Conservation (phyloP, 768 basidiomycete genomes). For the Artomyces pyxidatus region DNA sequence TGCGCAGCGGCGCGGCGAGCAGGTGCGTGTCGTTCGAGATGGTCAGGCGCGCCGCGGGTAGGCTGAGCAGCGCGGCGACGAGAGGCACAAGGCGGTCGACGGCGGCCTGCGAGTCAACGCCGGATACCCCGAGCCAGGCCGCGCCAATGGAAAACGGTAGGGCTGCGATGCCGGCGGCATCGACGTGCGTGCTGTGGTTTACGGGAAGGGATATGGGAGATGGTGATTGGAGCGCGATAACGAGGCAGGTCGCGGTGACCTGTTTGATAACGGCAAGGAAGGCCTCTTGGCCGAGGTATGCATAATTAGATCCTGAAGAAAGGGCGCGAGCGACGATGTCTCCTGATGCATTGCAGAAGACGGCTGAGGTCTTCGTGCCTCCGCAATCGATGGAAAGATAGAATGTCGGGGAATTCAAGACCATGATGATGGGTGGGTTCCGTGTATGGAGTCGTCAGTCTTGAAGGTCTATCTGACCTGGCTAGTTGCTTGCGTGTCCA, state of each 20-base stretch:
- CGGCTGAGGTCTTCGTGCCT: constrained; percentile 80
- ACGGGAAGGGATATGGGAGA: constrained; percentile 6
- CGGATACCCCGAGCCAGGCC: constrained; percentile 81
- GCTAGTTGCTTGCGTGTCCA: too few species aligned
- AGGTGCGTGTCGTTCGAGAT: constrained; percentile 82
- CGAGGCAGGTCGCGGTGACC: constrained; percentile 48
- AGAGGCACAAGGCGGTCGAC: constrained; percentile 45
- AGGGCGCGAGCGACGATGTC: constrained; percentile 56
- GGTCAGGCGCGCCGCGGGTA: constrained; percentile 45
- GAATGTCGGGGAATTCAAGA: constrained; percentile 25
- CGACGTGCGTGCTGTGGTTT: not conserved
- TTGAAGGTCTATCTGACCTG: too few species aligned
- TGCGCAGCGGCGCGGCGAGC: constrained; percentile 68
- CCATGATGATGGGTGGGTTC: constrained; percentile 31
- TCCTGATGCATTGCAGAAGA: constrained; percentile 51
- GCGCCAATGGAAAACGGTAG: constrained; percentile 42
- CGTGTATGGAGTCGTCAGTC: not conserved
- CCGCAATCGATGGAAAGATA: constrained; percentile 85
- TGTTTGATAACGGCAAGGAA: constrained; percentile 47
- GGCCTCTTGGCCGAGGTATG: constrained; percentile 59
- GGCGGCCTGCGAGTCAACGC: constrained; percentile 67
- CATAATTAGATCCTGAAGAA: constrained; percentile 80
- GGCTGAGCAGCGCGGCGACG: constrained; percentile 47
- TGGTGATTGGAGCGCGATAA: not conserved
- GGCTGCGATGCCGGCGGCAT: not conserved